Evolutionary conservation across 2,329 filamentous ascomycete species (phyloP), one percentile per base, ranked within the genome.

Genomic region (Cladosporium sp.): DNA sequence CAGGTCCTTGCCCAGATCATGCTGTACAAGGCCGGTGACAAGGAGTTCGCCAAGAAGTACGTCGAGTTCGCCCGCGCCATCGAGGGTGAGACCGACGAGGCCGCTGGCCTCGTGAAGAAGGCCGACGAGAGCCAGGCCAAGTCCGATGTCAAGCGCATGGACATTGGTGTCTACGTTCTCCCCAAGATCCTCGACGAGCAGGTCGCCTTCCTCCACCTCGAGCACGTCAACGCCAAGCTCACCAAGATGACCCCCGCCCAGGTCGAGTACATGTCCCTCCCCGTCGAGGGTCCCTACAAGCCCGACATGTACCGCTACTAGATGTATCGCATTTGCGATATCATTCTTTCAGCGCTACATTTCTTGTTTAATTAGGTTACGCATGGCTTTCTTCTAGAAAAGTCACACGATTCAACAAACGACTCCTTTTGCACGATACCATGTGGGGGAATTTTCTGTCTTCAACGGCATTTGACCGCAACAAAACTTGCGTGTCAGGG

Each of bases 131-230:
- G 63, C 58, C 90, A 92, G 83, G 85, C 84, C 64, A 70, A 69
- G 63, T 56, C 63, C 37, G 59, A 59, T 45, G 90, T 89, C 78
- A 91, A 94, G 84, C 69, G 69, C 58, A 90, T 96, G 74, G 85
- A 89, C 58, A 81, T 95, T 67, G 90, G 93, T 71, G 94, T 97
- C 80, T 97, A 95, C 79, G 92, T 95, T 70, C 84, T 97, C 70
- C 94, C 94, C 78, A 99, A 99, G 91, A 91, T 96, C 73, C 87
- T 99, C 65, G 94, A 99, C 72, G 94, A 99, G 87, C 91, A 97
- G 81, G 94, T 99, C 73, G 94, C 94, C 74, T 85, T 88, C 74
- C 89, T 97, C 67, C 94, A 99, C 82, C 82, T 97, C 68, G 85
- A 81, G 65, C 94, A 97, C 83, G 88, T 91, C 83, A 95, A 96